These are phyloP conservation scores for Trypanosoma platydactyli DNA, from an alignment of 208 protist genomes.

Conservation along the genomic window DNA sequence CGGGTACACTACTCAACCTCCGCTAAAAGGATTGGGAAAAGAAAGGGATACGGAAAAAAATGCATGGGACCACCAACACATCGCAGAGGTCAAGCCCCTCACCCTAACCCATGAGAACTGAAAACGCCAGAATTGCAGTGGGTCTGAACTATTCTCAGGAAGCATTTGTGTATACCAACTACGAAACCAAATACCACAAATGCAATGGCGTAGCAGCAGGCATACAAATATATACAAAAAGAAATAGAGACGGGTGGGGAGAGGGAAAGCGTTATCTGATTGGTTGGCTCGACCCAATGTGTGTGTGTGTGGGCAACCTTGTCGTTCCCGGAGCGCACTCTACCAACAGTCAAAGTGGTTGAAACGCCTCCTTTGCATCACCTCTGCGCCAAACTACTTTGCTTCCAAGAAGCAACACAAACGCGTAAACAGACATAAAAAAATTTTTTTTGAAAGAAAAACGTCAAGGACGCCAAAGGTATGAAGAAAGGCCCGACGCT, in stretches of 20 bases:
- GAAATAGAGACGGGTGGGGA: conserved; percentile 21
- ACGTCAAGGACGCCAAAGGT: too few relatives aligned
- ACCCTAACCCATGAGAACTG: too few relatives aligned
- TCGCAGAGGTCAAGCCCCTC: too few relatives aligned
- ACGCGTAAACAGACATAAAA: conserved; percentile 7
- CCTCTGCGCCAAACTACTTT: not conserved
- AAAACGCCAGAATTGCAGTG: too few relatives aligned
- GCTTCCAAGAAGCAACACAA: conserved; percentile 12
- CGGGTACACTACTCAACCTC: too few relatives aligned
- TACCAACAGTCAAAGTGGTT: not conserved
- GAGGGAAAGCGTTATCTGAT: conserved; percentile 9
- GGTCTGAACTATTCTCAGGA: not conserved
- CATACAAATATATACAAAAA: not conserved
- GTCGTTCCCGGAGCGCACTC: too few relatives aligned
- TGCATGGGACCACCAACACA: too few relatives aligned
- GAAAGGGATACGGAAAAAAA: too few relatives aligned
- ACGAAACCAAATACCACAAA: not conserved
- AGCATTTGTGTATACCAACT: not conserved
- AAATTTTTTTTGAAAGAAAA: conserved; percentile 8
- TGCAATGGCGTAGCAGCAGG: not conserved
- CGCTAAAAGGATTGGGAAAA: too few relatives aligned
- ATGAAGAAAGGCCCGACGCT: too few relatives aligned
- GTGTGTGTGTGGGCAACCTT: too few relatives aligned
- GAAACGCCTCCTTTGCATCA: not conserved
- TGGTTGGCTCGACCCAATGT: not conserved